phyloP scores from a whole-genome alignment of 78 protist genomes.

The Polysphondylium violaceum region DNA sequence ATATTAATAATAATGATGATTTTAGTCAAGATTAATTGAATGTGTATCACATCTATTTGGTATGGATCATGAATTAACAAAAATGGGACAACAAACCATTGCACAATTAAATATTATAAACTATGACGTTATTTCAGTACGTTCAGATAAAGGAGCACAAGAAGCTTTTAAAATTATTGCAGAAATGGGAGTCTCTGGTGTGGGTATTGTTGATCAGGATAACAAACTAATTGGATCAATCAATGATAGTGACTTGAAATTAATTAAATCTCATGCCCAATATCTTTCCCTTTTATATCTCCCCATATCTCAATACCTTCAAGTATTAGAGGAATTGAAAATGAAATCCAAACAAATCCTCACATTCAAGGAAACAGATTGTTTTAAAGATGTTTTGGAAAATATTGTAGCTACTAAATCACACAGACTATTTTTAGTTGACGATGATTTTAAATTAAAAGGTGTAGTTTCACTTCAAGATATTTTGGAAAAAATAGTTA shows the following conservation, averaged over 20 bases:
- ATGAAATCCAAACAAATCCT: neutral
- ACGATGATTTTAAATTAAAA: conserved; percentile 6
- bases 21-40: conserved; percentile 61
- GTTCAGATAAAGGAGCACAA: conserved; percentile 15
- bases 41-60: conserved; percentile 67
- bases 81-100: conserved; percentile 8
- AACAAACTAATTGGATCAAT: conserved; percentile 24
- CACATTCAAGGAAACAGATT: conserved; percentile 18
- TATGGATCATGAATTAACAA: conserved; percentile 32
- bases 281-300: conserved; percentile 38
- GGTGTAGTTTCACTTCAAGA: conserved; percentile 36
- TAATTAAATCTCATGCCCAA: conserved; percentile 61
- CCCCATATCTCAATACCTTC: conserved; percentile 32
- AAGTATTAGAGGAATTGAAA: conserved; percentile 15
- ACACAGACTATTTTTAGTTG: conserved; percentile 52
- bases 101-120: conserved; percentile 5
- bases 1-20: neutral
- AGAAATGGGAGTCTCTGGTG: conserved; percentile 50
- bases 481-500: conserved; percentile 57
- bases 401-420: conserved; percentile 6
- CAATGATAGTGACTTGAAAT: conserved; percentile 29
- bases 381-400: conserved; percentile 37
- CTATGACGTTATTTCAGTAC: conserved; percentile 24
- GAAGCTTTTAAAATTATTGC: conserved; percentile 59
- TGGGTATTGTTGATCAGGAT: conserved; percentile 11